Base-by-base conservation (phyloP, 1,284 basidiomycete genomes). In the Rhodotorula sp. region DNA sequence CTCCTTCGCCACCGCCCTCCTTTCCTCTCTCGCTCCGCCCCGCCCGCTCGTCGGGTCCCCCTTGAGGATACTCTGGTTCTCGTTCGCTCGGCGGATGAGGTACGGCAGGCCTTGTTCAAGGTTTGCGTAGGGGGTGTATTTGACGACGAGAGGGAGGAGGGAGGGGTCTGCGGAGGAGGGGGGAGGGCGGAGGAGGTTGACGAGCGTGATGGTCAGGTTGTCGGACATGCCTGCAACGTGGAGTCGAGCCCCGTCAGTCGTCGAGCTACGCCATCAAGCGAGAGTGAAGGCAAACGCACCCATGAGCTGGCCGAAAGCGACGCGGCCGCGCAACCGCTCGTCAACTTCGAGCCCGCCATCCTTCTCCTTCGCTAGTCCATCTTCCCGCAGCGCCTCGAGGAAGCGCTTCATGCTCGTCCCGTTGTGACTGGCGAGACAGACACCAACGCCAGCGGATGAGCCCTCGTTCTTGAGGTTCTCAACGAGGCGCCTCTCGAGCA, bases 401-500 rank as follows among this genome's bases (percentile, higher is more conserved):
- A 73, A 72, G 40, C 65, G 64, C 57, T 64, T 62, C 47, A 75
- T 69, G 56, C 76, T 77, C 34, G 62, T 71, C 16, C 70, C 71
- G 58, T 78, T 78, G 68, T 78, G 77, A 28, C 68, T 74, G 18
- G 77, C 77, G 46, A 71, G 71, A 44, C 75, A 67, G 0, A 70
- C 72, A 15, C 71, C 73, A 5, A 60, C 63, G 13, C 53, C 61
- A 2, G 54, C 44, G 0, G 37, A 22, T 24, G 26, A 44, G 22
- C 47, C 24, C 51, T 62, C 34, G 50, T 28, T 57, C 28, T 64
- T 46, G 26, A 76, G 34, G 31, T 75, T 72, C 18, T 64, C 30
- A 0, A 82, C 81, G 51, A 94, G 82, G 1, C 85, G 83, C n/a
- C 82, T 81, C 22, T 94, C 79, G 37, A 95, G 82, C 34, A 87